Percentiles rank a stretch among this genome's conserved stretches.
Evolutionary conservation across 164 flowering plant genomes (phyloP).

Genomic region (Dillenia turbinata): DNA sequence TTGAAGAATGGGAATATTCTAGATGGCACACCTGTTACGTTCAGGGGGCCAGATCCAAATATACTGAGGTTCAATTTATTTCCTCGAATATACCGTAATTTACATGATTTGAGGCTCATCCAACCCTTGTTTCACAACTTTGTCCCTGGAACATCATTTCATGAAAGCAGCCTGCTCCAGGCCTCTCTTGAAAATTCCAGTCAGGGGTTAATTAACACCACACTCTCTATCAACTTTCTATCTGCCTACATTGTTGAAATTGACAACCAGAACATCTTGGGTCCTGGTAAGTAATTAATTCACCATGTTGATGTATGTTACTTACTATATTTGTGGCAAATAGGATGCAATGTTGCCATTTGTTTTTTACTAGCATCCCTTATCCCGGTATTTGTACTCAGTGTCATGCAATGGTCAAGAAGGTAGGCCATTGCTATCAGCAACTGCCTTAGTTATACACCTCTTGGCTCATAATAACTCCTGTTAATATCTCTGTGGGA

Average conservation of each 20-base stretch:
- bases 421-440: too few relatives aligned
- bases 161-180: conserved; percentile 48
- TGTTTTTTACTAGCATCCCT: too few relatives aligned
- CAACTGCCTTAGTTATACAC: too few relatives aligned
- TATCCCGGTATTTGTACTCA: too few relatives aligned
- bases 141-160: conserved; percentile 64
- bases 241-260: conserved; percentile 82
- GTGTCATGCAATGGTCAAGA: too few relatives aligned
- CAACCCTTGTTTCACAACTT: conserved; percentile 94
- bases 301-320: too few relatives aligned
- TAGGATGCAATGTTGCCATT: too few relatives aligned
- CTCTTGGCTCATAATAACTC: too few relatives aligned
- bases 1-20: conserved; percentile 48
- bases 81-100: conserved; percentile 68
- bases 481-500: too few relatives aligned
- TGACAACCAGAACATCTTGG: conserved; percentile 51
- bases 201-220: conserved; percentile 80
- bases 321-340: too few relatives aligned
- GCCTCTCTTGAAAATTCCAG: conserved; percentile 61
- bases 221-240: conserved; percentile 65
- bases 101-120: conserved; percentile 61
- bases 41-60: conserved; percentile 64
- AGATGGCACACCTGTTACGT: conserved; percentile 64
- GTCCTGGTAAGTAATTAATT: conserved; percentile 59
- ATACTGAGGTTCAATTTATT: conserved; percentile 74